These are phyloP conservation scores for Solanum sejunctum DNA, from an alignment of 257 asterid genomes.

Conservation along the genomic window DNA sequence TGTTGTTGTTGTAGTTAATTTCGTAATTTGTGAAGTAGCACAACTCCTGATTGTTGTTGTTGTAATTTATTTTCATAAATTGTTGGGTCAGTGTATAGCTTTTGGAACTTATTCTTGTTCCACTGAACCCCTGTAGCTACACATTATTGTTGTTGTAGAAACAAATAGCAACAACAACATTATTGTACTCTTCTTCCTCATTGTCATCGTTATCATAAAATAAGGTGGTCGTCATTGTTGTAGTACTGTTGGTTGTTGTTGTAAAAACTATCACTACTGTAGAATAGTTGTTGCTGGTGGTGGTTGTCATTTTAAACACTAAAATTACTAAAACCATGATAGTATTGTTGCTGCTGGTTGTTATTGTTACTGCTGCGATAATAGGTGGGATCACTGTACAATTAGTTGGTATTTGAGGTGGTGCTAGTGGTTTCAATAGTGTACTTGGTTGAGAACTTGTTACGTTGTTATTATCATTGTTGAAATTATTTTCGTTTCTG, in stretches of 20 bases:
- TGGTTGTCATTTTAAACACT: neutral
- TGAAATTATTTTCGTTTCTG: no score
- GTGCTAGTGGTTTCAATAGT: neutral
- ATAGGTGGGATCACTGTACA: neutral
- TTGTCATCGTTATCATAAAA: neutral
- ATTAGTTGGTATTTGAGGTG: neutral
- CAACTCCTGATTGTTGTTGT: no score
- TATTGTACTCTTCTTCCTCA: neutral
- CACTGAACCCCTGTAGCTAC: no score
- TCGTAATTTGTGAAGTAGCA: no score
- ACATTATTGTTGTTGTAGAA: no score
- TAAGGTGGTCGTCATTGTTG: neutral
- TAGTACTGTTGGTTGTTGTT: neutral
- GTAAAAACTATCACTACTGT: neutral
- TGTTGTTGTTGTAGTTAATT: no score
- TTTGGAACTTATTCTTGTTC: no score
- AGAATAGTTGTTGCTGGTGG: conserved; percentile 11
- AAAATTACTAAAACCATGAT: neutral
- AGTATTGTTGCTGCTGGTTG: neutral
- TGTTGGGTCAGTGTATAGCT: no score
- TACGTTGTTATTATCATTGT: neutral
- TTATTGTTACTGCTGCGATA: neutral
- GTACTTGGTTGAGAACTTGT: neutral
- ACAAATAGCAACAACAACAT: neutral
- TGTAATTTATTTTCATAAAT: no score